These are phyloP conservation scores for Apostasia shenzhenica DNA, from an alignment of 106 monocot genomes.

Conservation along the genomic window DNA sequence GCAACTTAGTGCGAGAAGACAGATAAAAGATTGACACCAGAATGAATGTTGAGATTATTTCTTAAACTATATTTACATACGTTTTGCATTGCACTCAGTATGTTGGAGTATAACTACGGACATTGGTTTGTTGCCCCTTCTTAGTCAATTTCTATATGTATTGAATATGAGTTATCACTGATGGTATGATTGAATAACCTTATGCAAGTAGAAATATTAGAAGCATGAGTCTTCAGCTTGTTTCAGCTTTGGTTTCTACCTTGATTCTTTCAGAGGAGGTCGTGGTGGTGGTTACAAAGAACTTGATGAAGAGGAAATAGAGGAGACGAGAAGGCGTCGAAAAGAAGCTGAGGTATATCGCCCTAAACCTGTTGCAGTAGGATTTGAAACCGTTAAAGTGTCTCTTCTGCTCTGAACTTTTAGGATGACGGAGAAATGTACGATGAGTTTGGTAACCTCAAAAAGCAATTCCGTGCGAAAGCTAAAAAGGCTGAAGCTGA, in stretches of 20 bases:
- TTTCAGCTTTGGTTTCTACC: neutral
- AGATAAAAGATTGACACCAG: too few species aligned
- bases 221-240: too few species aligned
- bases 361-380: neutral
- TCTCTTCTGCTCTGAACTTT: slow-evolving; percentile 1
- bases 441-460: slow-evolving; percentile 98
- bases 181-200: too few species aligned
- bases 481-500: slow-evolving; percentile 56
- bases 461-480: slow-evolving; percentile 98
- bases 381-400: neutral
- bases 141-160: too few species aligned
- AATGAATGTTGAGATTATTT: too few species aligned
- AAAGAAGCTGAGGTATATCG: slow-evolving; percentile 73
- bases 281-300: slow-evolving; percentile 96
- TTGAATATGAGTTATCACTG: too few species aligned
- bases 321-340: slow-evolving; percentile 81
- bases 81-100: too few species aligned
- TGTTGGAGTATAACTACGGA: too few species aligned
- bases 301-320: slow-evolving; percentile 95
- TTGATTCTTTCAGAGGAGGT: slow-evolving; percentile 50
- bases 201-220: too few species aligned
- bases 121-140: too few species aligned
- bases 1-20: too few species aligned
- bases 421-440: slow-evolving; percentile 99
- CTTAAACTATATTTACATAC: too few species aligned